Conservation (phyloP, 2,329 filamentous ascomycete species). For the Fusarium cicatricum region DNA sequence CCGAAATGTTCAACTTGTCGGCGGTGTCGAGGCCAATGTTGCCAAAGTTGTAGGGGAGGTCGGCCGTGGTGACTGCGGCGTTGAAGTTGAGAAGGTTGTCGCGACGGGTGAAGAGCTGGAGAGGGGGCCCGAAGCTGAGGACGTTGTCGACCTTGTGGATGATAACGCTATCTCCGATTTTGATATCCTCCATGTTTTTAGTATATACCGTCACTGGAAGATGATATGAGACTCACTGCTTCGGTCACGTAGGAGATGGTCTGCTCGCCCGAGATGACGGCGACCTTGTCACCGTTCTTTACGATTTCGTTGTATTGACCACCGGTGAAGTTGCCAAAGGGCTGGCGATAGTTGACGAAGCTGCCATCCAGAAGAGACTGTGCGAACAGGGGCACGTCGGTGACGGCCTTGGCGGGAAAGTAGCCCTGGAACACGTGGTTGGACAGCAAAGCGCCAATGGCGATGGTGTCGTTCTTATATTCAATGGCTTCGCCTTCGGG, state of each 20-base stretch:
- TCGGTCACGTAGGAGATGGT: conserved; percentile 45
- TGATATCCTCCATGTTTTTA: conserved; percentile 39
- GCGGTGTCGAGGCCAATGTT: conserved; percentile 28
- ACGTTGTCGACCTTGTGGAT: conserved; percentile 45
- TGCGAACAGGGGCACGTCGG: conserved; percentile 42
- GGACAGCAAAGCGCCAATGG: conserved; percentile 44
- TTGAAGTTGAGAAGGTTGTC: conserved; percentile 42
- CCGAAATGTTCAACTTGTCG: conserved; percentile 40
- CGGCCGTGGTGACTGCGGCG: conserved; percentile 40
- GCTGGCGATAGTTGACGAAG: conserved; percentile 45
- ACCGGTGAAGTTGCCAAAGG: conserved; percentile 49
- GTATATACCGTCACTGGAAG: background rate
- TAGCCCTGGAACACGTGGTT: conserved; percentile 46
- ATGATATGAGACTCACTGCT: conserved; percentile 31
- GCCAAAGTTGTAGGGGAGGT: conserved; percentile 40
- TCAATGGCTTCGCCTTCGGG: conserved; percentile 46
- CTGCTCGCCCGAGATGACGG: conserved; percentile 46
- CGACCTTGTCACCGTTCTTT: conserved; percentile 43
- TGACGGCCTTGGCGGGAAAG: conserved; percentile 42
- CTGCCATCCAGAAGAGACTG: conserved; percentile 44
- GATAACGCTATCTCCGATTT: conserved; percentile 39
- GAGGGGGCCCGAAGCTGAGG: conserved; percentile 41
- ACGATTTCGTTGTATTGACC: conserved; percentile 49
- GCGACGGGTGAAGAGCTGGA: conserved; percentile 44
- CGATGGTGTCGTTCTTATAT: conserved; percentile 41